A percentile compares a stretch with the other conserved stretches of the same genome.
Evolutionary conservation across 2,329 filamentous ascomycete genomes (phyloP).

Genomic region (Aspergillus ochraceus): DNA sequence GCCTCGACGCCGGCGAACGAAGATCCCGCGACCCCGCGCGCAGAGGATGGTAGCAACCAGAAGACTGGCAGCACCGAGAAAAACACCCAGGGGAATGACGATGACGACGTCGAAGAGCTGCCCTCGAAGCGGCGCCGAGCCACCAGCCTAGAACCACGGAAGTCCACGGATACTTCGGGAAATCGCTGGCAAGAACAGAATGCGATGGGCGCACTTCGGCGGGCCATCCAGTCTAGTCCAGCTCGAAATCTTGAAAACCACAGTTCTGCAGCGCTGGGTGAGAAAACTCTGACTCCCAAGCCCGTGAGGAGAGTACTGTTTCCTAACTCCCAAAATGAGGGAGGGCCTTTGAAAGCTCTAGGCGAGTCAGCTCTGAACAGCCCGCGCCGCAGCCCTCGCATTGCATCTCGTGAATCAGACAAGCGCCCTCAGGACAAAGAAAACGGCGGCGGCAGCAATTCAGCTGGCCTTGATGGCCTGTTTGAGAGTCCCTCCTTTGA

Average conservation of each 20-base stretch:
- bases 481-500: conserved; percentile 61
- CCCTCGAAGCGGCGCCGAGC: conserved; percentile 46
- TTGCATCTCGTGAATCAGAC: conserved; percentile 35
- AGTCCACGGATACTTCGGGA: conserved; percentile 32
- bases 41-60: conserved; percentile 28
- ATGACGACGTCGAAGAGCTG: conserved; percentile 29
- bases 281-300: conserved; percentile 57
- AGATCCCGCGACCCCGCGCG: conserved; percentile 35
- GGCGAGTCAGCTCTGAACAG: conserved; percentile 44
- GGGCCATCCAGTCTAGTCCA: conserved; percentile 63
- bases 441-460: conserved; percentile 49
- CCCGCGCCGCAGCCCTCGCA: conserved; percentile 49
- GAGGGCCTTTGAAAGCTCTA: conserved; percentile 35
- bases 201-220: conserved; percentile 48
- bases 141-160: conserved; percentile 49
- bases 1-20: conserved; percentile 37
- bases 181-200: conserved; percentile 39
- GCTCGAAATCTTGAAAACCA: conserved; percentile 51
- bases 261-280: conserved; percentile 39
- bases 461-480: conserved; percentile 57
- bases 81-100: conserved; percentile 26
- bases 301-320: conserved; percentile 50
- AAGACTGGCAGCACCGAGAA: conserved; percentile 7
- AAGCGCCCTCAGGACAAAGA: conserved; percentile 56
- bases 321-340: conserved; percentile 37